Percentiles rank a stretch among this genome's conserved stretches.
phyloP scores from a whole-genome alignment of 2,329 filamentous ascomycete genomes.

The Triangularia verruculosa region DNA sequence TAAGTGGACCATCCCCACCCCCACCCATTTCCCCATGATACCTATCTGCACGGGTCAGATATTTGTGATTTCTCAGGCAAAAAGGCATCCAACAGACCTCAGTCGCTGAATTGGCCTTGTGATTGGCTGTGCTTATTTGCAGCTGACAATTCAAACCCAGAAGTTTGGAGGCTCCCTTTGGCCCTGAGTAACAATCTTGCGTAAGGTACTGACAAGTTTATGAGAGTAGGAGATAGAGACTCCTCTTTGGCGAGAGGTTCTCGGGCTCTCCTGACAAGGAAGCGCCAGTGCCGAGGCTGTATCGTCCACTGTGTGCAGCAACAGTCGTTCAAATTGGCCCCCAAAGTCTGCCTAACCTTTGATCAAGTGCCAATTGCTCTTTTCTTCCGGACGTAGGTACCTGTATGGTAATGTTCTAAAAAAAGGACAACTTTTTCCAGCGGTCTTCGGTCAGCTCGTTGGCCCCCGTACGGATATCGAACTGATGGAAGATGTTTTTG shows the following conservation, averaged over 20 bases:
- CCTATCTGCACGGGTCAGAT: background rate
- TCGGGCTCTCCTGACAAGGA: background rate
- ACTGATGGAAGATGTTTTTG: background rate
- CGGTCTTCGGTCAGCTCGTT: background rate
- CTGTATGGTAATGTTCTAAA: background rate
- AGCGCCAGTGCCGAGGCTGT: background rate
- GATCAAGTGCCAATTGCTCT: background rate
- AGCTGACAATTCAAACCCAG: background rate
- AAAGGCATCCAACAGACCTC: background rate
- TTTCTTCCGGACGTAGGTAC: background rate
- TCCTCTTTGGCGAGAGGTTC: too few species aligned
- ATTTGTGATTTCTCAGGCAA: background rate
- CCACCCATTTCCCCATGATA: background rate
- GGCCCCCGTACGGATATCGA: background rate
- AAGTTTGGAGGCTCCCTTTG: background rate
- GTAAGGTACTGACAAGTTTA: too few species aligned
- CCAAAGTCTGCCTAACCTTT: background rate
- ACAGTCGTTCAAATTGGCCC: background rate
- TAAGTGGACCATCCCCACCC: background rate
- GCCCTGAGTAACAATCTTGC: too few species aligned
- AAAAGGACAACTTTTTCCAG: background rate
- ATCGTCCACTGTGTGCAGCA: background rate
- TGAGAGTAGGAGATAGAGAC: too few species aligned
- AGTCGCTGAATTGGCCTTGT: background rate
- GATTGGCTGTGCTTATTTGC: background rate